Evolutionary conservation across 257 asterid genomes (phyloP).

Genomic region (Solanum gracilifrons): DNA sequence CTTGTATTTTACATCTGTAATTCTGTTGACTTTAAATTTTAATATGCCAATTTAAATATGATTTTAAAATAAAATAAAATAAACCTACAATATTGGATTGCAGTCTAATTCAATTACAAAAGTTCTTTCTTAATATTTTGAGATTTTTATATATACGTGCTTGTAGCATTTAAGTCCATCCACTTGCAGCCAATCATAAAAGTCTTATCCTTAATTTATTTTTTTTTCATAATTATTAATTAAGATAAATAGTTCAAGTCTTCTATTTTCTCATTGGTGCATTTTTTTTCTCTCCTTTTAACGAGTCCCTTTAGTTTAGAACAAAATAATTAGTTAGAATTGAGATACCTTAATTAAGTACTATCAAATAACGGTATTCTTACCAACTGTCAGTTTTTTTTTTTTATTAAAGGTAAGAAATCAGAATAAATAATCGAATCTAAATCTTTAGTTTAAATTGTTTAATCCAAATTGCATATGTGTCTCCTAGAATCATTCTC

Average conservation of each 20-base stretch:
- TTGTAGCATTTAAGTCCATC: not conserved
- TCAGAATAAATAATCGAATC: not conserved
- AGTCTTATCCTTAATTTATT: not conserved
- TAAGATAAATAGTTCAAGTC: not conserved
- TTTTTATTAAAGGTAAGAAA: not conserved
- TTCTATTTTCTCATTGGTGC: not conserved
- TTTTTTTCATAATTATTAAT: not conserved
- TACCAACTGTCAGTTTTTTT: not conserved
- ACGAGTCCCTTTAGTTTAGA: not conserved
- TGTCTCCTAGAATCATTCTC: not conserved
- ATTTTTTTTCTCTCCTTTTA: not conserved
- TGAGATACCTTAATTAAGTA: not conserved
- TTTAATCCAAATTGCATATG: not conserved
- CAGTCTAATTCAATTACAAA: not conserved
- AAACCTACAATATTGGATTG: not conserved
- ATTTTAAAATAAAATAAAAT: not conserved
- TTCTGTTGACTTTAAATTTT: not conserved
- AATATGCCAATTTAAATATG: not conserved
- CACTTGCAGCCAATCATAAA: not conserved
- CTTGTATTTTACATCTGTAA: not conserved
- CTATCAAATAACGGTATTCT: not conserved
- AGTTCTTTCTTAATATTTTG: not conserved
- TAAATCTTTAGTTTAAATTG: not conserved
- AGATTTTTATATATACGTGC: not conserved
- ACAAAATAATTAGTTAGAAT: not conserved